A percentile compares a stretch with the other conserved stretches of the same genome.
phyloP scores from a whole-genome alignment of 208 protist species.

The Willaertia magna region DNA sequence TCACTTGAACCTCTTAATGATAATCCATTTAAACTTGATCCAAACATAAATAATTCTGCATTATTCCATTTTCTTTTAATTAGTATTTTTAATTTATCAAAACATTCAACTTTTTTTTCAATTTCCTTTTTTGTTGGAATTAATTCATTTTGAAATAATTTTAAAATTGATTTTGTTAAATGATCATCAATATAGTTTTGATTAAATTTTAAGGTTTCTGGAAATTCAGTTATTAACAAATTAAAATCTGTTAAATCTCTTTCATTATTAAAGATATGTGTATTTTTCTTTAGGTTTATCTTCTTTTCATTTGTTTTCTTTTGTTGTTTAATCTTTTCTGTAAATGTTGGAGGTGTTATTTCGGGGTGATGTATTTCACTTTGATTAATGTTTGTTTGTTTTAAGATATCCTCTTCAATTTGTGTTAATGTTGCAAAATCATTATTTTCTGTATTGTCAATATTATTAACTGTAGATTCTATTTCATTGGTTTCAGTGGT shows the following conservation, averaged over 20 bases:
- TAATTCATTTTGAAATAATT: background rate
- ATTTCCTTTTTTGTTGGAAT: background rate
- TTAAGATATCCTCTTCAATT: too few species aligned
- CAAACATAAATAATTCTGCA: background rate
- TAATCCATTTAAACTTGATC: background rate
- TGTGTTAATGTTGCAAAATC: too few species aligned
- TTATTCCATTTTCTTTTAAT: background rate
- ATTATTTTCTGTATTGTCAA: too few species aligned
- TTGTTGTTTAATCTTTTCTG: background rate
- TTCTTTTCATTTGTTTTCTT: background rate
- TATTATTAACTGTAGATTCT: too few species aligned
- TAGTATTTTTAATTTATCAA: background rate
- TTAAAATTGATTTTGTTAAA: background rate
- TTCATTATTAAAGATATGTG: background rate
- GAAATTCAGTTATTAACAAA: too few species aligned
- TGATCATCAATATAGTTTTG: too few species aligned
- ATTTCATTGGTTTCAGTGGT: too few species aligned
- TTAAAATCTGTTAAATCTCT: too few species aligned
- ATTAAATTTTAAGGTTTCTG: too few species aligned
- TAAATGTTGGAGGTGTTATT: background rate
- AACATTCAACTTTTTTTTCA: background rate
- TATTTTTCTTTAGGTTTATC: background rate
- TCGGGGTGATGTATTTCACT: background rate
- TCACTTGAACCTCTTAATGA: background rate
- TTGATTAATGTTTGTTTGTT: too few species aligned